These are phyloP conservation scores for Fusarium sp. DNA, from an alignment of 2,329 filamentous ascomycete genomes.

Conservation along the genomic window DNA sequence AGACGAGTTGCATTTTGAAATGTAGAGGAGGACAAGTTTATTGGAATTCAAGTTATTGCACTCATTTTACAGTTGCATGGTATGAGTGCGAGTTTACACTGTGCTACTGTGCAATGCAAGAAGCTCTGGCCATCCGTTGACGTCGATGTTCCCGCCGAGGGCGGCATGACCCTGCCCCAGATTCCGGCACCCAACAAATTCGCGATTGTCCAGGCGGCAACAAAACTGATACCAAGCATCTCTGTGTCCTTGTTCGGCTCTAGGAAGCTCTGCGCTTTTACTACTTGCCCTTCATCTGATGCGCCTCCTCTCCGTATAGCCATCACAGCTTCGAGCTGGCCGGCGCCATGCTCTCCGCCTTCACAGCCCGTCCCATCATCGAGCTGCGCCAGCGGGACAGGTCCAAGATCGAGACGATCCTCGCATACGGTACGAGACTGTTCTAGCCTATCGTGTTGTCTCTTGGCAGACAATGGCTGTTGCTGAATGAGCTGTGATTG, in stretches of 20 bases:
- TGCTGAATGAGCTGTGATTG: not conserved
- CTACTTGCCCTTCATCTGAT: constrained; percentile 40
- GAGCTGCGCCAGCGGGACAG: constrained; percentile 96
- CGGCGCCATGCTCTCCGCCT: constrained; percentile 89
- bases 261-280: not conserved
- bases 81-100: constrained; percentile 32
- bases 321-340: constrained; percentile 52
- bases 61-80: not conserved
- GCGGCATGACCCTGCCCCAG: constrained; percentile 30
- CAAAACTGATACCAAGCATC: constrained; percentile 9
- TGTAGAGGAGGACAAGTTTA: not conserved
- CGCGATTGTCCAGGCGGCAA: constrained; percentile 6
- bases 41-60: not conserved
- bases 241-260: not conserved
- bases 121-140: constrained; percentile 45
- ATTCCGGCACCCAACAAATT: constrained; percentile 23
- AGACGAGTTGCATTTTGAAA: constrained; percentile 17
- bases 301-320: constrained; percentile 43
- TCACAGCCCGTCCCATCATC: constrained; percentile 94
- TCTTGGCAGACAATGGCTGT: not conserved
- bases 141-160: constrained; percentile 41
- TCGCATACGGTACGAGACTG: constrained; percentile 76
- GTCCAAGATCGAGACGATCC: constrained; percentile 94
- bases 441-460: not conserved
- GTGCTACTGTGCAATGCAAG: constrained; percentile 37